phyloP scores from a whole-genome alignment of 371 early-diverging fungal species.

The Mortierella sp. region DNA sequence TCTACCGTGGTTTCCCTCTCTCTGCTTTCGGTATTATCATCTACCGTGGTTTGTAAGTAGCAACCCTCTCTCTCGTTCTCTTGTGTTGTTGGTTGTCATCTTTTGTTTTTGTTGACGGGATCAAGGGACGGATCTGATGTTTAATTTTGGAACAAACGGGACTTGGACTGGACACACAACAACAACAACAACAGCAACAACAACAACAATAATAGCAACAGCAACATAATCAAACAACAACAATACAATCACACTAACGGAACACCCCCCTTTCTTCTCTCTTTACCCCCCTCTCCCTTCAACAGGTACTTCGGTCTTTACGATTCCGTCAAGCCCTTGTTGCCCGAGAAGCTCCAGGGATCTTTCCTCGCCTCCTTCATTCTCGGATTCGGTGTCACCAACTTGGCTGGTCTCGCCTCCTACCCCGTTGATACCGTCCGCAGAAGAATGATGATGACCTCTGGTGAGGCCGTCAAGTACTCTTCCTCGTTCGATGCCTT shows the following conservation, averaged over 20 bases:
- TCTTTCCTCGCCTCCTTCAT: conserved; percentile 73
- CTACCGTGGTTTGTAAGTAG: conserved; percentile 80
- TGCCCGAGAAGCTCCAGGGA: conserved; percentile 69
- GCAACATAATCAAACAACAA: not conserved
- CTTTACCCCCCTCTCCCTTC: not conserved
- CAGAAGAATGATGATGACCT: conserved; percentile 92
- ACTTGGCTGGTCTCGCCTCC: conserved; percentile 71
- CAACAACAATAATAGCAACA: not conserved
- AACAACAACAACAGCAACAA: not conserved
- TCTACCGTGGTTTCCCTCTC: conserved; percentile 92
- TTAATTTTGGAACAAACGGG: not conserved
- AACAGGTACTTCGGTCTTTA: conserved; percentile 78
- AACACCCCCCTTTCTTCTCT: not conserved
- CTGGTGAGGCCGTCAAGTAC: conserved; percentile 81
- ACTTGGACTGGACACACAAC: not conserved
- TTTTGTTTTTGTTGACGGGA: not conserved
- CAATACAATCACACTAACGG: not conserved
- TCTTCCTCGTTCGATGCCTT: conserved; percentile 80
- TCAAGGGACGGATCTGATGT: not conserved
- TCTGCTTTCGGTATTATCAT: conserved; percentile 87
- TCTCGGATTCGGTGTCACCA: conserved; percentile 78
- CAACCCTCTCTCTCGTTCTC: no score
- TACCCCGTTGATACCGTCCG: conserved; percentile 95
- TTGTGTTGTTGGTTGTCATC: no score
- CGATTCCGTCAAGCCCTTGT: conserved; percentile 77